phyloP scores from a whole-genome alignment of 148 eudicot genomes.

The Persicaria tinctoria region DNA sequence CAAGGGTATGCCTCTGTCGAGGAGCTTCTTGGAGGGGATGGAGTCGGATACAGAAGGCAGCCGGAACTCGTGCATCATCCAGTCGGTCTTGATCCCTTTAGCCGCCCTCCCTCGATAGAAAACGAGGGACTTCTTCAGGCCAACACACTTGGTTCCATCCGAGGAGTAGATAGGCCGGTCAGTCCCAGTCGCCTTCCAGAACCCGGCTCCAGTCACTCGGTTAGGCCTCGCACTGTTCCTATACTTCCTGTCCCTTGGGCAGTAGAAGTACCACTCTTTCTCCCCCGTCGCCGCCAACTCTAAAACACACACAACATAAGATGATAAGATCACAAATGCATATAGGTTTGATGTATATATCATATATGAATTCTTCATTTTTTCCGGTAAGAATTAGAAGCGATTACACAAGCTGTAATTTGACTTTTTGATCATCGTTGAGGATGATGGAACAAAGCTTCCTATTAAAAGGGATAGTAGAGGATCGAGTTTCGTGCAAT shows the following conservation, averaged over 20 bases:
- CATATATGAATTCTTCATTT: neutral
- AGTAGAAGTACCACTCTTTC: conserved; percentile 72
- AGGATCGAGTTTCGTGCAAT: too few relatives aligned
- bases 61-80: conserved; percentile 86
- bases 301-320: conserved; percentile 13
- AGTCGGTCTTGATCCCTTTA: conserved; percentile 55
- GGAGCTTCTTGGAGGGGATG: conserved; percentile 24
- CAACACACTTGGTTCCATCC: conserved; percentile 45
- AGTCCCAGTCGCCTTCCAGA: conserved; percentile 78
- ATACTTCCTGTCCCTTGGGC: conserved; percentile 69
- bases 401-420: too few relatives aligned
- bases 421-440: too few relatives aligned
- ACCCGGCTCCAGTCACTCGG: conserved; percentile 61
- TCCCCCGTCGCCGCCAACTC: conserved; percentile 54
- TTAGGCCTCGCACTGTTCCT: conserved; percentile 63
- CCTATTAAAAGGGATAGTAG: too few relatives aligned
- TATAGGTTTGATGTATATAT: neutral
- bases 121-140: conserved; percentile 52
- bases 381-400: too few relatives aligned
- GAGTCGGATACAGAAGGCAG: conserved; percentile 36
- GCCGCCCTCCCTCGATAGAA: conserved; percentile 55
- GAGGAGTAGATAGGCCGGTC: conserved; percentile 67
- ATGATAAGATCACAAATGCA: neutral
- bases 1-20: conserved; percentile 25
- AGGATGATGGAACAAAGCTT: too few relatives aligned